Conservation (phyloP, 2,329 filamentous ascomycete genomes). For the Akanthomyces lecanii region DNA sequence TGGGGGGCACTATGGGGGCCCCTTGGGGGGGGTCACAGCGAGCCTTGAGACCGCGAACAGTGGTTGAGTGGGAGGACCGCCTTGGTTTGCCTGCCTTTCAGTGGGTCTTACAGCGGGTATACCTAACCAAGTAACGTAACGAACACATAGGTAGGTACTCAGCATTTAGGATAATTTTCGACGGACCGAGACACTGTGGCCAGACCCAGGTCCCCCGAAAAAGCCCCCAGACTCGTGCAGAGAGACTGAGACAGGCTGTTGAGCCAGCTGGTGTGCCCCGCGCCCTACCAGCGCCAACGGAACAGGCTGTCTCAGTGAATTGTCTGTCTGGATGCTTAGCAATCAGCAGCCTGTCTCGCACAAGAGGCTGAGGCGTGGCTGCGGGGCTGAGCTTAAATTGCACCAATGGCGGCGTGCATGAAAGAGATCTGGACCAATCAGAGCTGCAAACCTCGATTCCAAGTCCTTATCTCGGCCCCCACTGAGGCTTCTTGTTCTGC, state of each 20-base stretch:
- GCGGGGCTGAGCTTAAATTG: constrained; percentile 3
- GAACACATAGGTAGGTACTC: background rate
- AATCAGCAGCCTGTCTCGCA: background rate
- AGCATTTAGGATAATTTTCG: background rate
- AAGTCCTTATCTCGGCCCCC: constrained; percentile 3
- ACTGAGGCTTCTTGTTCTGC: background rate
- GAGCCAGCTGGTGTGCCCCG: too few species aligned
- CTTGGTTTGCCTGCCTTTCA: background rate
- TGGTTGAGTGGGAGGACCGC: background rate
- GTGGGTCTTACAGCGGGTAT: background rate
- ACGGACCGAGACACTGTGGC: background rate
- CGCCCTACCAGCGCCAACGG: background rate
- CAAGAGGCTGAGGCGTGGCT: background rate
- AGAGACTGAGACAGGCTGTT: too few species aligned
- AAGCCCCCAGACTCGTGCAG: too few species aligned
- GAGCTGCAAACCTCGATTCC: background rate
- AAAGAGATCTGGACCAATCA: background rate
- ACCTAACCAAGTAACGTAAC: background rate
- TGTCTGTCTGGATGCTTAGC: background rate
- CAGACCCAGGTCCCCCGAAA: background rate
- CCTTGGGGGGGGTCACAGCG: background rate
- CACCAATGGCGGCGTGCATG: background rate
- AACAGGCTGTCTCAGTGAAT: background rate
- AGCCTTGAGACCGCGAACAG: background rate
- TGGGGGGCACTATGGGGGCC: background rate